Evolutionary conservation across 148 eudicot species (phyloP).

Genomic region (Amaranthus cruentus): DNA sequence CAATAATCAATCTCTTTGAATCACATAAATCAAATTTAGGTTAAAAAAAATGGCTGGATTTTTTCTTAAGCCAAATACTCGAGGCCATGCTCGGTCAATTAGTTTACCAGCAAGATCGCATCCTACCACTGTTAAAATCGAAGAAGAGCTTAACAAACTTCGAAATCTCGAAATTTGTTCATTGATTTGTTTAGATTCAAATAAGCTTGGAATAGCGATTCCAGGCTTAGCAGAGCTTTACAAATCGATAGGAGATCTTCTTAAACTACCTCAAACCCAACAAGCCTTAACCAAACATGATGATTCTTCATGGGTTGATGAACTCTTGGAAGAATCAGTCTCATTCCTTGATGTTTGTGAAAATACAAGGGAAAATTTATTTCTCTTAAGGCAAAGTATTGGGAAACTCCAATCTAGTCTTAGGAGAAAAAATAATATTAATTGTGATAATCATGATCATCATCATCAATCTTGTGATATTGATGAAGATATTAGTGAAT

Average conservation of each 20-base stretch:
- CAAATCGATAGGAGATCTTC: slow-evolving; percentile 38
- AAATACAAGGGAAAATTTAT: slow-evolving; percentile 26
- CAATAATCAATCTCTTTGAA: background rate
- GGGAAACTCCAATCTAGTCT: slow-evolving; percentile 37
- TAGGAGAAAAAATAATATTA: slow-evolving; percentile 28
- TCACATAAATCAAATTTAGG: too few relatives aligned
- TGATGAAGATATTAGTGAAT: slow-evolving; percentile 26
- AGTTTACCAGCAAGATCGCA: slow-evolving; percentile 58
- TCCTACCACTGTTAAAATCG: slow-evolving; percentile 35
- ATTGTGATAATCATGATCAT: background rate
- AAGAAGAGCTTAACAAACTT: slow-evolving; percentile 49
- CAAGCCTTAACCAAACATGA: slow-evolving; percentile 34
- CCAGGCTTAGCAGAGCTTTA: slow-evolving; percentile 38
- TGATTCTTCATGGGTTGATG: slow-evolving; percentile 30
- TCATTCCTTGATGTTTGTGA: slow-evolving; percentile 48
- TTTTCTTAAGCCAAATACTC: slow-evolving; percentile 19
- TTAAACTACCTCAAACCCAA: slow-evolving; percentile 37
- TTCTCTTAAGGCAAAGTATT: slow-evolving; percentile 33
- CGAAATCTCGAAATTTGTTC: slow-evolving; percentile 37
- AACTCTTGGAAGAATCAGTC: slow-evolving; percentile 33
- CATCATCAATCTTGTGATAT: slow-evolving; percentile 7
- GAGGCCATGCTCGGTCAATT: slow-evolving; percentile 39
- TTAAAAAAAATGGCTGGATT: slow-evolving; percentile 28
- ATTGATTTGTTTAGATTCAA: slow-evolving; percentile 13
- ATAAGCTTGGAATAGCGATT: slow-evolving; percentile 32